Base-by-base conservation (phyloP, 352 stramenopile species). In the Globisporangium irregulare region DNA sequence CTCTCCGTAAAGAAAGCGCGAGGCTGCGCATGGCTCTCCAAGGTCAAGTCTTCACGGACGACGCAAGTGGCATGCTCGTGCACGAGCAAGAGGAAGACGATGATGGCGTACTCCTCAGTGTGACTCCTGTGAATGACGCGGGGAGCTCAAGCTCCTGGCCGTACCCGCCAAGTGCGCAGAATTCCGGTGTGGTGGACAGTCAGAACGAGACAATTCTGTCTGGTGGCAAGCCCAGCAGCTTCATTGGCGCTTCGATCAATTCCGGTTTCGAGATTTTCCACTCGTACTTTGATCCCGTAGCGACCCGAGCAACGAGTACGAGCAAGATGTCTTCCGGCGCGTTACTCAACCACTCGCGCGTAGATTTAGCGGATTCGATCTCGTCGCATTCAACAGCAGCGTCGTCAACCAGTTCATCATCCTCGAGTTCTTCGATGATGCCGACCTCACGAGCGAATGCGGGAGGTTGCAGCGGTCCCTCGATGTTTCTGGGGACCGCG, bases 1-100 rank as follows among this genome's bases (percentile, higher is more conserved):
- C 70, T 51, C 73, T 95, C 7, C 82, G 86, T n/a, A 80, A 75
- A 62, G 86, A 95, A 57, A 86, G 81, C 24, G 76, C 78, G 4
- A 76, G 78, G 18, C 51, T 95, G 36, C 76, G 81, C 2, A 74
- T 78, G 2, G 75, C 87, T 12, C 69, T 94, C 4, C 80, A 94
- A 54, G 79, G 84, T 5, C 84, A 95, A 66, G 83, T 94, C n/a
- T 92, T 88, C 65, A 91, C 77, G 41, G 83, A 93, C 54, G 76
- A 77, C 1, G 63, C 77, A 24, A 84, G 76, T 15, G 86, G 86
- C 0, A 60, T 95, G 50, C 72, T 91, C 22, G 81, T 95, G 43
- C 86, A 92, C 60, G 84, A 95, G 72, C 76, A 91, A 70, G 79
- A 87, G 4, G 82, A 90, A 27, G 82, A 87, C 32, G 87, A 92